Base-by-base conservation (phyloP, 2,329 filamentous ascomycete species). In the Aspergillus sp. region DNA sequence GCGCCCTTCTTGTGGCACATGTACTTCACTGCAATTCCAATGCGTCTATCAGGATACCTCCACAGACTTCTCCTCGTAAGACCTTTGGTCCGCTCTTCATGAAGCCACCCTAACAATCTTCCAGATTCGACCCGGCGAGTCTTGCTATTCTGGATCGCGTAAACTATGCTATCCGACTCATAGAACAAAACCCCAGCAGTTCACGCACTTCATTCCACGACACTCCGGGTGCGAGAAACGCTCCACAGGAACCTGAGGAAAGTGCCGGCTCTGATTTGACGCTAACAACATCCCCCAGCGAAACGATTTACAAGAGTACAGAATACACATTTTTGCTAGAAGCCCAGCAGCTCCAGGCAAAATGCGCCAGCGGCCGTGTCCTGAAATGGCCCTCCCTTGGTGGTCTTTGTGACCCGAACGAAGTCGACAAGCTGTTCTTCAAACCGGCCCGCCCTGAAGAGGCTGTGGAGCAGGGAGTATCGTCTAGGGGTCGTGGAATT, bases 51-150 rank as follows among this genome's bases (percentile, higher is more conserved):
- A 31, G 27, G 47, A 50, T 19, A 21, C 47, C 17, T 50, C 47
- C 27, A 50, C 31, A 15, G 47, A 50, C 33, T 37, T 37, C n/a
- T 50, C 47, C n/a, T 50, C 47, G 47, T 50, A 50, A 15, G 47
- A 12, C 17, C 33, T 1, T 5, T 50, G n/a, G 35, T 11, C 8
- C 27, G 27, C 27, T 31, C 27, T 31, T 3, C 19, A 4, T 23
- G 8, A 31, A 31, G 27, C 27, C 9, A 11, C 27, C 9, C 27
- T 31, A 31, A 31, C 9, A 4, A 31, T 31, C 8, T 31, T 11
- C 27, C 9, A 31, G 27, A 9, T 31, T 31, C 9, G 27, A 31
- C 27, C 27, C 27, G 27, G 27, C 27, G 27, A 31, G 27, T 8
- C 27, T 31, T 31, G 27, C 27, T 3, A 31, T 31, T 11, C 27